Evolutionary conservation across 257 asterid genomes (phyloP).

Genomic region (Coffea eugenioides): DNA sequence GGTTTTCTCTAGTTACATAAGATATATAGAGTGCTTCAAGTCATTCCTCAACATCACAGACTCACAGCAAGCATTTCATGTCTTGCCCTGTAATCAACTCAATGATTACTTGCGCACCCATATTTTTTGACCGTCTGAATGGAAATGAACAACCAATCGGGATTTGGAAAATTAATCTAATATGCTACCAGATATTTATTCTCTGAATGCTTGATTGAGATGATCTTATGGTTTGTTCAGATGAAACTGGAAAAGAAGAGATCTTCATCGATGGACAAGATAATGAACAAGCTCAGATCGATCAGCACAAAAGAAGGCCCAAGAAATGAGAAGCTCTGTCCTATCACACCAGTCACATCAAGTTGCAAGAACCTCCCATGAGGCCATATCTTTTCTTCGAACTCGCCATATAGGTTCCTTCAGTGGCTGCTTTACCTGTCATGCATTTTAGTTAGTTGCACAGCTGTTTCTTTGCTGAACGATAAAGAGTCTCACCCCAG

Average conservation of each 20-base stretch:
- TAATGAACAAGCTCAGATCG: constrained; percentile 67
- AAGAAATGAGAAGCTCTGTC: constrained; percentile 68
- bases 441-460: constrained; percentile 47
- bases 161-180: not conserved
- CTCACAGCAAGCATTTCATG: not conserved
- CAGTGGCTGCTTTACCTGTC: constrained; percentile 94
- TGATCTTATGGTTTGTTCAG: constrained; percentile 37
- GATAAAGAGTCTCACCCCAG: constrained; percentile 15
- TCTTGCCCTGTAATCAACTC: not conserved
- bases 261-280: constrained; percentile 91
- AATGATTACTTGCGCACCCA: not conserved
- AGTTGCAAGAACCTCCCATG: constrained; percentile 40
- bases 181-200: not conserved
- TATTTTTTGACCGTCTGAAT: not conserved
- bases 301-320: constrained; percentile 90
- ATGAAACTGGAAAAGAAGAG: constrained; percentile 96
- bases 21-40: not conserved
- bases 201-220: not conserved
- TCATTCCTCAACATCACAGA: not conserved
- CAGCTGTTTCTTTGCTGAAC: not conserved
- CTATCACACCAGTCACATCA: constrained; percentile 44
- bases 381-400: constrained; percentile 57
- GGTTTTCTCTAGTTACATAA: constrained; percentile 32
- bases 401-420: constrained; percentile 63
- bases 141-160: not conserved